Conservation (phyloP, 2,329 filamentous ascomycete genomes). For the Mollisia scopiformis region DNA sequence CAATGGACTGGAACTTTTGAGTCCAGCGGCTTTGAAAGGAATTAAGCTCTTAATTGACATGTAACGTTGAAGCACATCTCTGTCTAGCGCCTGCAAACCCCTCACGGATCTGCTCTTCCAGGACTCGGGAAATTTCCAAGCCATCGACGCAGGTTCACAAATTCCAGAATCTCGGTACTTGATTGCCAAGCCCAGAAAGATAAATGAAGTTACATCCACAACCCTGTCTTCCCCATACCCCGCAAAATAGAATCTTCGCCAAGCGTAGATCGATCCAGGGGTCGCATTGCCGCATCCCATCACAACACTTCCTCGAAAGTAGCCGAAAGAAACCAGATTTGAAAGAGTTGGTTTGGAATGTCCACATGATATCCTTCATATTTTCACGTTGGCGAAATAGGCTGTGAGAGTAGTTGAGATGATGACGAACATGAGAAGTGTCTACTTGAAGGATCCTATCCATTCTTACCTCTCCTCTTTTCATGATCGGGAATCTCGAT, state of each 20-base stretch:
- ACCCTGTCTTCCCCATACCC: background rate
- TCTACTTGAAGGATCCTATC: background rate
- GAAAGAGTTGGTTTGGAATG: background rate
- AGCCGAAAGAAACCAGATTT: background rate
- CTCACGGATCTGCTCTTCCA: too few relatives aligned
- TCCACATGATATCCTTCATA: background rate
- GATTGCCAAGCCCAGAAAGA: background rate
- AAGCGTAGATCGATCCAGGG: background rate
- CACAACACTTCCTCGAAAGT: background rate
- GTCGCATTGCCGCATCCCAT: background rate
- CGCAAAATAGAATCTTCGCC: background rate
- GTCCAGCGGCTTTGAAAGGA: too few relatives aligned
- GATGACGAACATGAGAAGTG: too few relatives aligned
- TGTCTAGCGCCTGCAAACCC: too few relatives aligned
- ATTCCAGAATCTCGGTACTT: background rate
- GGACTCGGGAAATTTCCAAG: too few relatives aligned
- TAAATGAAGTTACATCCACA: background rate
- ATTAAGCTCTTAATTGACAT: too few relatives aligned
- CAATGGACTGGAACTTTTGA: too few relatives aligned
- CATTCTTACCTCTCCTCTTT: background rate
- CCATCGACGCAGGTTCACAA: too few relatives aligned
- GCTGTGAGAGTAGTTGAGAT: background rate
- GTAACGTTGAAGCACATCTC: too few relatives aligned
- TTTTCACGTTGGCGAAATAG: background rate
- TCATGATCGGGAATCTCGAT: background rate